Percentiles rank a stretch among this genome's conserved stretches.
These are phyloP conservation scores for Pyrenophora seminiperda DNA, from an alignment of 2,329 filamentous ascomycete species.

Conservation along the genomic window DNA sequence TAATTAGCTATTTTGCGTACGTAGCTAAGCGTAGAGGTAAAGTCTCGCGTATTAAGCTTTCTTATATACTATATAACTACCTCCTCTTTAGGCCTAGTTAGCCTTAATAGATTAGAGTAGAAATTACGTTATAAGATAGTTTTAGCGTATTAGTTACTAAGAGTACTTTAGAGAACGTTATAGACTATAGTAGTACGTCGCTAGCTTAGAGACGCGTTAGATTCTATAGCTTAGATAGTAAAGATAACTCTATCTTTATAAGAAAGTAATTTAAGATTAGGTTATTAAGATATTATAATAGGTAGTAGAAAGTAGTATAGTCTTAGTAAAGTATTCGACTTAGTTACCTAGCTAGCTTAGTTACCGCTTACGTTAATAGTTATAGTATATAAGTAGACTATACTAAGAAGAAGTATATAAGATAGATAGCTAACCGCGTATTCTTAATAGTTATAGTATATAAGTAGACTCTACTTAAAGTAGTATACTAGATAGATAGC, in stretches of 20 bases:
- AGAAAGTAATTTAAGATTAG: conserved; percentile 4
- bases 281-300: conserved; percentile 1
- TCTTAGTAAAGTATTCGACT: conserved; percentile 2
- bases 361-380: too few species aligned
- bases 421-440: too few species aligned
- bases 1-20: conserved; percentile 17
- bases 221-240: not conserved
- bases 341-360: too few species aligned
- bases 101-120: not conserved
- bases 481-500: too few species aligned
- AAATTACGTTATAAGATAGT: conserved; percentile 6
- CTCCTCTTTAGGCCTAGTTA: not conserved
- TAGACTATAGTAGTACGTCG: not conserved
- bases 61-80: conserved; percentile 12
- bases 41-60: conserved; percentile 12
- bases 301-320: not conserved
- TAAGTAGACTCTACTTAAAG: too few species aligned
- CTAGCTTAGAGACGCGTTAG: not conserved
- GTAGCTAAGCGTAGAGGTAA: too few species aligned
- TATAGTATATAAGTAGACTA: too few species aligned
- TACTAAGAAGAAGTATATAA: too few species aligned
- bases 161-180: not conserved
- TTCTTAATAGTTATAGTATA: too few species aligned
- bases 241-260: not conserved
- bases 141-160: not conserved